These are phyloP conservation scores for Schwanniomyces vanrijiae DNA, from an alignment of 805 yeast species.

Conservation along the genomic window DNA sequence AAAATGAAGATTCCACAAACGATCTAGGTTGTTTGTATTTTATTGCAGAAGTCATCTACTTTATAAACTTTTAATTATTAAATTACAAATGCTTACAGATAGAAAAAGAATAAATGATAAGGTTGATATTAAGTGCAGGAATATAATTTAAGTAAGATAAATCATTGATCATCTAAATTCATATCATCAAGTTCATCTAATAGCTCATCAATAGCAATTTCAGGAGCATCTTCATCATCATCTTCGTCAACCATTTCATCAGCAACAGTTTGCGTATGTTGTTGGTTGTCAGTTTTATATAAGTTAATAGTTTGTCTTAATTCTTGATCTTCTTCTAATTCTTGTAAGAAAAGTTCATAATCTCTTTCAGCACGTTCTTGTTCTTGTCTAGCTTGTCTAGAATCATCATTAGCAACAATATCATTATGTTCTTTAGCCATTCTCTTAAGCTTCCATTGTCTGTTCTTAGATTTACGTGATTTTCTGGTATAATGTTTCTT, in stretches of 20 bases:
- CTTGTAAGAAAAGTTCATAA: conserved; percentile 93
- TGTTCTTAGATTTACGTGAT: conserved; percentile 69
- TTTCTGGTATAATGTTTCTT: conserved; percentile 87
- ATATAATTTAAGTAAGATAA: conserved; percentile 8
- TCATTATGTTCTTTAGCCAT: conserved; percentile 96
- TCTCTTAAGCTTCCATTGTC: conserved; percentile 91
- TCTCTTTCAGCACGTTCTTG: conserved; percentile 91
- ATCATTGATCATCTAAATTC: conserved; percentile 65
- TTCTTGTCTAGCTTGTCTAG: conserved; percentile 81
- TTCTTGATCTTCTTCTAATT: conserved; percentile 95
- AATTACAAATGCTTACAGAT: background rate
- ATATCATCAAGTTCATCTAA: conserved; percentile 93
- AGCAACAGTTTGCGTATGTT: conserved; percentile 39
- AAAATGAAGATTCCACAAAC: conserved; percentile 84
- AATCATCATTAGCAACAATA: conserved; percentile 68
- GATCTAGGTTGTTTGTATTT: conserved; percentile 59
- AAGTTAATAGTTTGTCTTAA: conserved; percentile 86
- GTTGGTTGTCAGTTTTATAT: conserved; percentile 60
- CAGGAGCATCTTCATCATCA: conserved; percentile 83
- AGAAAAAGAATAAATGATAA: background rate
- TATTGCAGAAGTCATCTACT: conserved; percentile 3
- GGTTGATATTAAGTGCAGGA: conserved; percentile 6
- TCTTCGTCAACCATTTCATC: conserved; percentile 41
- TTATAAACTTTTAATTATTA: background rate
- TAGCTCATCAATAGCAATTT: conserved; percentile 85